Base-by-base conservation (phyloP, 2,329 filamentous ascomycete species). In the Fusarium coicis region DNA sequence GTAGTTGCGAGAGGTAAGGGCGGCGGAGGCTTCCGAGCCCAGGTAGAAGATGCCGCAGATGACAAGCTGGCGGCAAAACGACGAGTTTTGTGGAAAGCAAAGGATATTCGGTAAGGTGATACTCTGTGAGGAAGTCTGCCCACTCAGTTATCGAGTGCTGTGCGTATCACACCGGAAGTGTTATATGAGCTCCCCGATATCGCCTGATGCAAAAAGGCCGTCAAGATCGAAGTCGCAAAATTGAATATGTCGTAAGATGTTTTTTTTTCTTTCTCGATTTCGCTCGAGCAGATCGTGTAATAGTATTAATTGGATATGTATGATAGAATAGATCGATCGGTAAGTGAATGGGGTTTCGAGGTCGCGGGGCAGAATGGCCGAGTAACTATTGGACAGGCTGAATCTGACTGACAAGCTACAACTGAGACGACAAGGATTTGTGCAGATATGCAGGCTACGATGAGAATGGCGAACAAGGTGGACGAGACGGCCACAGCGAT, bases 121-220 rank as follows among this genome's bases (percentile, higher is more conserved):
- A 53, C 63, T 63, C 49, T 60, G 63, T 54, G 57, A 74, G 56
- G 74, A 72, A 60, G 70, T 71, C 70, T 71, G 74, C 69, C 72
- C 69, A 68, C 64, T 60, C 36, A 65, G 53, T 53, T 74, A 63
- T 65, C 59, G 70, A 74, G 72, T 71, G 62, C 61, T 58, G 73
- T 77, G 66, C 57, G 52, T 53, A 69, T 65, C 58, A 69, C 66
- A 74, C 57, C 63, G 43, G 66, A 56, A 39, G 64, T 67, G 63
- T 73, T 66, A 53, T 70, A 67, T 70, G 63, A 75, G 59, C 60
- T 68, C 49, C 53, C 58, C 57, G 54, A 60, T 67, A 46, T 68
- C 44, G 64, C 58, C 57, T 62, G 69, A 59, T 63, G 57, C 47
- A 28, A 58, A 67, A 34, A 50, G 68, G 46, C 56, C 43, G 50